phyloP scores from a whole-genome alignment of 768 basidiomycete species.

The Boletus pseudopeckii region DNA sequence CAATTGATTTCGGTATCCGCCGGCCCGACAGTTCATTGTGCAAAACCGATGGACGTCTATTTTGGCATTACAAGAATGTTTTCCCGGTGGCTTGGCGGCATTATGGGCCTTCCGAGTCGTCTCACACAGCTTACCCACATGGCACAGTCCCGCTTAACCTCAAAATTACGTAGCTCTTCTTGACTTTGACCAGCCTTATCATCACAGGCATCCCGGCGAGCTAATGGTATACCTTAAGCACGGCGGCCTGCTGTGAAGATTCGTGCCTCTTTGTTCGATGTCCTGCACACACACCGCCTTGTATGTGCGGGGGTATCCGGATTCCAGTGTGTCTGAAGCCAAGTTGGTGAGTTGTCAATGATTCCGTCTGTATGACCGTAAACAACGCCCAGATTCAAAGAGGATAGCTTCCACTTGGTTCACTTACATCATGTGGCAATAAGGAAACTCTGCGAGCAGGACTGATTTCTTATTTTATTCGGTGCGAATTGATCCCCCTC shows the following conservation, averaged over 20 bases:
- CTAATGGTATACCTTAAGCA: neutral
- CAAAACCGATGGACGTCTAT: neutral
- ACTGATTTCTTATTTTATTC: neutral
- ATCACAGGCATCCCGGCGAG: neutral
- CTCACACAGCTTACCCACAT: constrained; percentile 6
- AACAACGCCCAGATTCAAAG: neutral
- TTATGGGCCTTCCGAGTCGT: neutral
- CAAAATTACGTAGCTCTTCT: neutral
- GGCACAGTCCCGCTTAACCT: neutral
- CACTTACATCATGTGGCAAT: neutral
- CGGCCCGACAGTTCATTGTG: neutral
- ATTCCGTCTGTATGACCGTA: neutral
- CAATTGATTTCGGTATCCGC: neutral
- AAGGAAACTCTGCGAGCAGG: neutral
- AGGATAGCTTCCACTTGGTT: neutral
- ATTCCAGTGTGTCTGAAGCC: neutral
- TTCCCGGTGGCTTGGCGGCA: neutral
- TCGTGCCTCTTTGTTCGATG: neutral
- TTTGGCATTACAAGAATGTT: neutral
- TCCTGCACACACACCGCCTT: too few species aligned
- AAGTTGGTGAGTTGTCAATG: neutral
- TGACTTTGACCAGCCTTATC: neutral
- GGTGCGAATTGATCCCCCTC: neutral
- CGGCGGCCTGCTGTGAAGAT: neutral
- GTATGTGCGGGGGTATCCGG: neutral